Evolutionary conservation across 2,329 filamentous ascomycete genomes (phyloP), one percentile per base, ranked within the genome.

Genomic region (Phialophora expanda): DNA sequence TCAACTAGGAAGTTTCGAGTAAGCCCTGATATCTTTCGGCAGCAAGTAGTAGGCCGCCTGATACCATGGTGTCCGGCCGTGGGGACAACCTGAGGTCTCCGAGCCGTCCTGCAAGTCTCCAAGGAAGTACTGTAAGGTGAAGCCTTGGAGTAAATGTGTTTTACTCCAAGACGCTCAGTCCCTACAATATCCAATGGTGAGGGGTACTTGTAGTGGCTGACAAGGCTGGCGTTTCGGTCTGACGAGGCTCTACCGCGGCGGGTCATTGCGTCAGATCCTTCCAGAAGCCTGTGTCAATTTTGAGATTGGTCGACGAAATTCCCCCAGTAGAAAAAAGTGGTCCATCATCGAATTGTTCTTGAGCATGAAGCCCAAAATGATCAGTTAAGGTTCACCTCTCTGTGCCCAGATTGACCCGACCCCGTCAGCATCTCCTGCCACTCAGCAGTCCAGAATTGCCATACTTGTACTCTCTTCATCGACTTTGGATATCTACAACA

Each of bases 191-290:
- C 34, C 38, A 44, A 7, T 5, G 38, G 38, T 44, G 38, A 44
- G 38, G 38, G 38, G 38, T 41, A 41, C 38, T 34, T 9, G 17
- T 41, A 41, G 38, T n/a, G 38, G 38, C 38, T 8, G 11, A 22
- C 58, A 61, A 66, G 62, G 62, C 62, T 65, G 57, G 54, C 24
- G 24, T 20, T 56, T n/a, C 56, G 26, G 38, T 30, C 41, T 5
- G 30, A 14, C 56, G 3, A 59, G 46, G 58, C 58, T 53, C 22
- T 61, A 53, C 46, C 28, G 54, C 51, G 22, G 32, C 51, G n/a
- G 26, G 28, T 56, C 22, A 20, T 66, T 69, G 64, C 57, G 64
- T 69, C 67, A 66, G 67, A 69, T 66, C 57, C 51, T 66, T 69
- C 67, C 66, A 64, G 67, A 69, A 69, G 28, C 26, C 26, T 34